Percentiles rank a stretch among this genome's conserved stretches.
Evolutionary conservation across 345 rosid genomes (phyloP).

Genomic region (Angophora floribunda): DNA sequence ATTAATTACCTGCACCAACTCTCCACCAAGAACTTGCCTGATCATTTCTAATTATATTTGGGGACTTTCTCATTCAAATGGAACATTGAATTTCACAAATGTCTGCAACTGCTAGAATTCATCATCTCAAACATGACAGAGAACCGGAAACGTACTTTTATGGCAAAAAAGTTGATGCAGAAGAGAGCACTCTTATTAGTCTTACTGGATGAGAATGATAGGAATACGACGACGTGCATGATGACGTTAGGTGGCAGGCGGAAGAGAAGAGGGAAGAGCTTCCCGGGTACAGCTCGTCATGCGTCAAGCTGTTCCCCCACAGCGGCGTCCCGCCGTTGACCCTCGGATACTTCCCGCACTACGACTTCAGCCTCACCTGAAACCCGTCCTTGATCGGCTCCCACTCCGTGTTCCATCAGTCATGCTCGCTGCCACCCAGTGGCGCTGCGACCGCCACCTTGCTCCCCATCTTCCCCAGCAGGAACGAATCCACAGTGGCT

Average conservation of each 20-base stretch:
- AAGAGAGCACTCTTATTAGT: not conserved
- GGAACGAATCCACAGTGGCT: slow-evolving; percentile 51
- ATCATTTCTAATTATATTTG: not conserved
- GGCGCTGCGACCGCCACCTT: slow-evolving; percentile 52
- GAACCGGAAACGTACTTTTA: not conserved
- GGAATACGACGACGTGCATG: slow-evolving; percentile 67
- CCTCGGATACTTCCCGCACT: slow-evolving; percentile 66
- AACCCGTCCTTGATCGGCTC: slow-evolving; percentile 22
- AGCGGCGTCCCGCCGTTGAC: slow-evolving; percentile 89
- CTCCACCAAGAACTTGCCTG: not conserved
- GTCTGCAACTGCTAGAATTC: not conserved
- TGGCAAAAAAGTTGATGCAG: not conserved
- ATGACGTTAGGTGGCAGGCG: slow-evolving; percentile 94
- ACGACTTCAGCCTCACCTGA: slow-evolving; percentile 44
- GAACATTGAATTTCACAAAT: not conserved
- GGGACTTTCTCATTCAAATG: not conserved
- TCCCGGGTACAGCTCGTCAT: slow-evolving; percentile 62
- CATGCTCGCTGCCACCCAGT: slow-evolving; percentile 3
- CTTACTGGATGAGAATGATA: slow-evolving; percentile 36
- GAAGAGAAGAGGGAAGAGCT: slow-evolving; percentile 72
- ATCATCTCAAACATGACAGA: not conserved
- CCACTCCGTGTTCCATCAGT: slow-evolving; percentile 57
- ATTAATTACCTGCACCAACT: not conserved
- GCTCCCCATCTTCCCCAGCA: slow-evolving; percentile 81
- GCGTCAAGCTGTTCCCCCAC: slow-evolving; percentile 87